Percentiles rank a stretch among this genome's conserved stretches.
Evolutionary conservation across 2,329 filamentous ascomycete species (phyloP).

Genomic region (Zasmidium cellare): DNA sequence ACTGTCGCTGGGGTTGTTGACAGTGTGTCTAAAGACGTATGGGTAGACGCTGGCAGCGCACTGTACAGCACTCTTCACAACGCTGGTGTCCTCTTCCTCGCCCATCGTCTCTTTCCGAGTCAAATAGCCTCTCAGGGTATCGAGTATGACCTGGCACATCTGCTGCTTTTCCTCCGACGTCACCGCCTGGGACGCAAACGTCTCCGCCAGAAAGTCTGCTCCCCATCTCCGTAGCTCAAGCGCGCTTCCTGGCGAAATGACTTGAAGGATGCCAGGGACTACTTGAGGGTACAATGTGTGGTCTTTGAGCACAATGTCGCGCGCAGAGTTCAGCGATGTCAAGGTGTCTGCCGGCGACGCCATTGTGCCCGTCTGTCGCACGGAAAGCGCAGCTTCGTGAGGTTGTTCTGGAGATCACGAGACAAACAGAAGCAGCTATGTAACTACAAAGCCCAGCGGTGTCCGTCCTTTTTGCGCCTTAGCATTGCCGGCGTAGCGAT

Average conservation of each 20-base stretch:
- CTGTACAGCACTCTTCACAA: constrained; percentile 84
- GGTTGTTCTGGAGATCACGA: constrained; percentile 21
- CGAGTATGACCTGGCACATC: constrained; percentile 67
- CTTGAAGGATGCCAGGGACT: constrained; percentile 87
- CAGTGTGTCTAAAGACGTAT: constrained; percentile 86
- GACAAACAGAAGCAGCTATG: constrained; percentile 26
- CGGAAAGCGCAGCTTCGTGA: constrained; percentile 6
- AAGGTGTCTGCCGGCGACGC: constrained; percentile 64
- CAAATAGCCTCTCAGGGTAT: constrained; percentile 61
- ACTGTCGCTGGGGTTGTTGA: constrained; percentile 79
- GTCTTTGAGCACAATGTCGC: constrained; percentile 84
- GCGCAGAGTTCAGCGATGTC: constrained; percentile 83
- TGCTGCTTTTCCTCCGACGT: constrained; percentile 75
- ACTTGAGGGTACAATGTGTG: constrained; percentile 88
- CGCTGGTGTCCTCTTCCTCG: constrained; percentile 69
- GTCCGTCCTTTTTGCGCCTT: constrained; percentile 8
- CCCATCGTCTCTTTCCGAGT: constrained; percentile 52
- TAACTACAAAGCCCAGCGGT: constrained; percentile 22
- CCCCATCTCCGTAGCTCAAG: constrained; percentile 93
- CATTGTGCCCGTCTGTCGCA: constrained; percentile 22
- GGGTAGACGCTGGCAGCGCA: constrained; percentile 91
- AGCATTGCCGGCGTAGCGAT: constrained; percentile 14
- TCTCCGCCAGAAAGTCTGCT: constrained; percentile 91
- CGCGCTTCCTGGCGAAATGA: constrained; percentile 72
- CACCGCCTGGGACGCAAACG: constrained; percentile 88